Evolutionary conservation across 345 rosid genomes (phyloP).

Genomic region (Boechera retrofracta): DNA sequence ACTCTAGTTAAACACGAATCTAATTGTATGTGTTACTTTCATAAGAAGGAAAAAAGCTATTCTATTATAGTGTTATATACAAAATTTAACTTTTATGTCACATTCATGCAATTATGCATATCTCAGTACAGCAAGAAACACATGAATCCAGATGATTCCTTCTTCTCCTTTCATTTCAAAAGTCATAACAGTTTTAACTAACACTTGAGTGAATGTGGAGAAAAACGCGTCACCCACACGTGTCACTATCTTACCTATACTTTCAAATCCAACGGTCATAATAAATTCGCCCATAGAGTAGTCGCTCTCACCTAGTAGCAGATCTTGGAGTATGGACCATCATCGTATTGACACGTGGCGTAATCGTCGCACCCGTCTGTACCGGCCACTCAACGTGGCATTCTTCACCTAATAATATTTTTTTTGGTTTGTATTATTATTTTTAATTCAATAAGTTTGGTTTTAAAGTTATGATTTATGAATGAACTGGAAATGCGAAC

Average conservation of each 20-base stretch:
- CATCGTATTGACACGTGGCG: slow-evolving; percentile 10
- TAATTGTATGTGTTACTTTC: neutral
- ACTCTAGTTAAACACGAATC: too few relatives aligned
- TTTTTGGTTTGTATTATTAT: neutral
- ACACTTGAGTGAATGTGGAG: neutral
- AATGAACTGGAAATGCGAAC: slow-evolving; percentile 43
- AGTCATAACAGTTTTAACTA: slow-evolving; percentile 4
- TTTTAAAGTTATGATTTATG: neutral
- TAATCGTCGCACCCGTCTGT: neutral
- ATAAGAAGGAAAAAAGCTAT: neutral
- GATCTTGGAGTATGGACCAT: neutral
- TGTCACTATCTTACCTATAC: neutral
- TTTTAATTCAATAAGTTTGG: neutral
- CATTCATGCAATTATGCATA: slow-evolving; percentile 1
- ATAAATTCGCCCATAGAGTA: neutral
- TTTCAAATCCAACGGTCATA: slow-evolving; percentile 16
- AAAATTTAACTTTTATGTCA: neutral
- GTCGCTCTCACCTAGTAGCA: slow-evolving; percentile 36
- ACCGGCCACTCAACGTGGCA: slow-evolving; percentile 42
- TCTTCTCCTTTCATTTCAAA: neutral
- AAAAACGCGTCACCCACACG: slow-evolving; percentile 16
- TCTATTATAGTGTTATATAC: too few relatives aligned
- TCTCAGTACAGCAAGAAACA: neutral
- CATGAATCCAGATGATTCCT: slow-evolving; percentile 19
- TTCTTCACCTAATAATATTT: slow-evolving; percentile 13